Base-by-base conservation (phyloP, 495 filamentous ascomycete genomes). In the Aspergillus biplanus region DNA sequence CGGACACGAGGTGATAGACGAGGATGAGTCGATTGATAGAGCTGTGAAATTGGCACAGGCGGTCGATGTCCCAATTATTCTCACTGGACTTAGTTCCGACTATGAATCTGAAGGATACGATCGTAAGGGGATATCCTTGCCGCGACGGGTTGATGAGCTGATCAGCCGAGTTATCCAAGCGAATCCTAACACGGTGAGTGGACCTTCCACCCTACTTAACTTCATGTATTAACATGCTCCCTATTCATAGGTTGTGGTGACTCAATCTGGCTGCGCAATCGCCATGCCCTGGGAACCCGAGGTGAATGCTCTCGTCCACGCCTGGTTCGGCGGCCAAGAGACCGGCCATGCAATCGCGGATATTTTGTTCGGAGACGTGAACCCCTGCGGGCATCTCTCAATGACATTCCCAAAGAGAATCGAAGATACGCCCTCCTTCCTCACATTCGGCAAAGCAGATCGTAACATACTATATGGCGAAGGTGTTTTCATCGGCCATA, bases 401-500 rank as follows among this genome's bases (percentile, higher is more conserved):
- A 7, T 59, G 3, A 35, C 56, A 1, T 59, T 59, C 7, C 46
- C 56, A 0, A 7, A 16, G 21, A 21, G 56, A 16, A n/a, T 58
- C 7, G 13, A 58, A 42, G 56, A 58, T 11, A 47, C 8, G 2
- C 42, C 56, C 6, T 18, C 56, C 6, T 58, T 58, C 18, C 31
- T 48, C 8, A 47, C n/a, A 5, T 58, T 32, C 27, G 39, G 39
- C 9, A 48, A 48, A 35, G 9, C 4, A 8, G 31, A 47, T 31
- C 18, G 27, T 0, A 7, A 33, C 4, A 48, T 58, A 1, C 1
- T 33, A 3, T 58, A 58, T 11, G 56, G 39, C 0, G 42, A 58
- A 15, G 56, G 56, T 5, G 37, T 58, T 4, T 58, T 58, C 31
- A n/a, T 58, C n/a, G 56, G 56, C 8, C 11, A 58, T 12, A 6